Conservation (phyloP, 768 basidiomycete species). For the Phaeotremella fagi region DNA sequence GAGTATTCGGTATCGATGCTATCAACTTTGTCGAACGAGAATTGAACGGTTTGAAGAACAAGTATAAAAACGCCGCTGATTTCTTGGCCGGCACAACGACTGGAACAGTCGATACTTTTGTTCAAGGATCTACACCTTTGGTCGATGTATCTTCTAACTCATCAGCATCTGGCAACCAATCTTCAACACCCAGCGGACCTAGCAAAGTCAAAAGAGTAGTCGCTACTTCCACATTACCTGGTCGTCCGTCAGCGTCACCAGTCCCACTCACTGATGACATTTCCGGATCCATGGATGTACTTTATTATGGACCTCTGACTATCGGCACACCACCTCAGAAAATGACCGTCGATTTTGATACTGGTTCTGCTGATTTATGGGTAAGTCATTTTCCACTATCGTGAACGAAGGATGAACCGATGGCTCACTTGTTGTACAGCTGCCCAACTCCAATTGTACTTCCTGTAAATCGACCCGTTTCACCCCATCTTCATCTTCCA, state of each 20-base stretch:
- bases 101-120: too few relatives aligned
- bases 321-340: slow-evolving; percentile 59
- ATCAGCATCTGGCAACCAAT: too few relatives aligned
- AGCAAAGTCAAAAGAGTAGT: too few relatives aligned
- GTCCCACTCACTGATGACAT: slow-evolving; percentile 51
- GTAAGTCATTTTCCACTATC: slow-evolving; percentile 11
- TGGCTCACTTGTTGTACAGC: not conserved
- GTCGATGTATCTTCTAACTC: not conserved
- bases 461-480: slow-evolving; percentile 27
- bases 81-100: not conserved
- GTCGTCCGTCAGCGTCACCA: not conserved
- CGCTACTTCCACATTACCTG: too few relatives aligned
- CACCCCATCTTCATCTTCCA: slow-evolving; percentile 12
- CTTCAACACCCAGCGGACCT: too few relatives aligned
- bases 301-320: slow-evolving; percentile 54
- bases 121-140: not conserved
- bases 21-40: not conserved
- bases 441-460: slow-evolving; percentile 24
- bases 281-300: slow-evolving; percentile 50
- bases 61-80: slow-evolving; percentile 12
- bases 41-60: slow-evolving; percentile 17
- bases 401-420: not conserved
- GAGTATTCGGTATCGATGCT: not conserved
- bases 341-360: slow-evolving; percentile 62
- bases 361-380: slow-evolving; percentile 66